Evolutionary conservation across 257 asterid species (phyloP).

Genomic region (Forsythia suspensa): DNA sequence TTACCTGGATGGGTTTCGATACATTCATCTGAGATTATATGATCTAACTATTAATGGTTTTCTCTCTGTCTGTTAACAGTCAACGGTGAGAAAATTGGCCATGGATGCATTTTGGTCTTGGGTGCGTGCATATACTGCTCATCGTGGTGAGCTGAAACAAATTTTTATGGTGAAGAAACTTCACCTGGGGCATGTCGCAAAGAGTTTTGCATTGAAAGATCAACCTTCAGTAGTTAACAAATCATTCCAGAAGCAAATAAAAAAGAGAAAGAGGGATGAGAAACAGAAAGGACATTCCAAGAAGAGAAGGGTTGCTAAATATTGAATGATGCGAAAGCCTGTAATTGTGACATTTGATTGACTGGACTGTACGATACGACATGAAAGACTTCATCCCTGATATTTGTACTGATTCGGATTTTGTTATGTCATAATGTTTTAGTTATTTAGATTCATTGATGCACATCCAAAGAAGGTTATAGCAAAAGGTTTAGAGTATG

Average conservation of each 20-base stretch:
- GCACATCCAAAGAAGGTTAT: too few species aligned
- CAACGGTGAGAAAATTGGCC: slow-evolving; percentile 55
- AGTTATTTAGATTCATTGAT: too few species aligned
- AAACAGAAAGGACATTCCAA: slow-evolving; percentile 45
- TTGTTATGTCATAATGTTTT: too few species aligned
- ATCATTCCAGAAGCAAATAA: slow-evolving; percentile 65
- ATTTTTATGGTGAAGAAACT: slow-evolving; percentile 84
- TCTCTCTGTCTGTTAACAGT: slow-evolving; percentile 41
- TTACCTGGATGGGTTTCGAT: neutral
- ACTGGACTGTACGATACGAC: neutral
- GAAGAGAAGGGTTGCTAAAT: slow-evolving; percentile 47
- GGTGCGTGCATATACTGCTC: slow-evolving; percentile 93
- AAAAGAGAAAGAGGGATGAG: slow-evolving; percentile 78
- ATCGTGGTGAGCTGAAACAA: slow-evolving; percentile 89
- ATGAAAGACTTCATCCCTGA: neutral
- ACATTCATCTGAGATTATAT: neutral
- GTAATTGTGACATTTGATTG: neutral
- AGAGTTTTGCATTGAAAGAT: slow-evolving; percentile 82
- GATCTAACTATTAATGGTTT: slow-evolving; percentile 10
- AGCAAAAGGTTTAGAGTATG: too few species aligned
- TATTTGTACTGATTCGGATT: neutral
- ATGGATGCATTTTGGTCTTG: slow-evolving; percentile 81
- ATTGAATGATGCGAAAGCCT: slow-evolving; percentile 17
- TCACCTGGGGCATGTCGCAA: slow-evolving; percentile 91
- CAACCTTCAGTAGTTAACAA: slow-evolving; percentile 83